phyloP scores from a whole-genome alignment of 352 stramenopile species.

The Globisporangium viniferum region DNA sequence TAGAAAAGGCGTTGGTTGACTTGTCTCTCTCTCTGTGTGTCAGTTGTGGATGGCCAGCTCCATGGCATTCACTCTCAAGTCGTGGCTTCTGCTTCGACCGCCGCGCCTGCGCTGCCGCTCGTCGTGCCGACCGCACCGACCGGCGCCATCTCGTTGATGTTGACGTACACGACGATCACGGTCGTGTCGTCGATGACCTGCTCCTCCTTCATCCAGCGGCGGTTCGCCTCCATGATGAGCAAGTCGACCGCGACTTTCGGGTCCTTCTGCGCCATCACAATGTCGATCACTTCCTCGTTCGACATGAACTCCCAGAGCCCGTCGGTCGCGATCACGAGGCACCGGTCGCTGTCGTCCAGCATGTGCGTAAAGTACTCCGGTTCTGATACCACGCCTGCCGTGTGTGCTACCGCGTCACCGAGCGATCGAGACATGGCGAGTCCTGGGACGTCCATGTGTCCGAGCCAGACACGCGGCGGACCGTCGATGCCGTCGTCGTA shows the following conservation, averaged over 20 bases:
- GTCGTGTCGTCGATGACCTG: constrained; percentile 99
- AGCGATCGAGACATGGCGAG: constrained; percentile 97
- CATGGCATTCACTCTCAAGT: not conserved
- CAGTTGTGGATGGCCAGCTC: not conserved
- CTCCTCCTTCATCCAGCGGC: constrained; percentile 98
- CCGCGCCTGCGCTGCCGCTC: not conserved
- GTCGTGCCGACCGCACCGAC: constrained; percentile 4
- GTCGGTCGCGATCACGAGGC: constrained; percentile 97
- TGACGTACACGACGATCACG: constrained; percentile 96
- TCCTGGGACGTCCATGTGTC: constrained; percentile 97
- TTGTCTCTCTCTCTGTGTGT: not conserved
- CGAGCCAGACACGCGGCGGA: constrained; percentile 97
- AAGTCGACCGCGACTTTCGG: constrained; percentile 87
- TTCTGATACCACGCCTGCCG: constrained; percentile 92
- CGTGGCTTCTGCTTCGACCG: not conserved
- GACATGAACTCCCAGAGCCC: constrained; percentile 99
- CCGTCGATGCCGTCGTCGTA: constrained; percentile 99
- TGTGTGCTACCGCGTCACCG: constrained; percentile 96
- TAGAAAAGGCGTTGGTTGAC: not conserved
- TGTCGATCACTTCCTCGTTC: constrained; percentile 93
- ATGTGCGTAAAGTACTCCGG: constrained; percentile 92
- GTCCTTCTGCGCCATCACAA: constrained; percentile 72
- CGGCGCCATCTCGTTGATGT: constrained; percentile 46
- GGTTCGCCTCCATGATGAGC: constrained; percentile 94
- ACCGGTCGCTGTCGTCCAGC: constrained; percentile 85